These are phyloP conservation scores for Boeremia lycopersici DNA, from an alignment of 2,329 filamentous ascomycete genomes.

Conservation along the genomic window DNA sequence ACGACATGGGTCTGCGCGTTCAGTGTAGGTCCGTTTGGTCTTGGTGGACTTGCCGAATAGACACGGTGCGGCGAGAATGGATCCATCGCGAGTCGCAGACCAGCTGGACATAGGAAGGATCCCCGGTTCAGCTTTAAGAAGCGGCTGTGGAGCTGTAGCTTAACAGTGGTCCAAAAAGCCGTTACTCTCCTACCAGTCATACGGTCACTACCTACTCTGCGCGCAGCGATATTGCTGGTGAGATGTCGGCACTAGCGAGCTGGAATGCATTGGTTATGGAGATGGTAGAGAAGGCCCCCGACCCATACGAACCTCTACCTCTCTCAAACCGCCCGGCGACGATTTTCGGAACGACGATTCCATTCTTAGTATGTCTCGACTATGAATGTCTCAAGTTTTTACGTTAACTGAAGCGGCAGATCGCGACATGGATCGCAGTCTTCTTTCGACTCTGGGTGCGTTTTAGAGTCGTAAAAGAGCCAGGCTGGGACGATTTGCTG, in stretches of 20 bases:
- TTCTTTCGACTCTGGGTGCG: constrained; percentile 38
- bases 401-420: constrained; percentile 23
- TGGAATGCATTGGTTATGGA: constrained; percentile 26
- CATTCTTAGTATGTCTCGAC: constrained; percentile 32
- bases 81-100: not conserved
- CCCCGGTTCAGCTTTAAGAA: constrained; percentile 1
- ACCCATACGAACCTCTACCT: constrained; percentile 36
- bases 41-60: not conserved
- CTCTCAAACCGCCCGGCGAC: constrained; percentile 34
- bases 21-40: not conserved
- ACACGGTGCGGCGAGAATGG: not conserved
- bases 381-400: not conserved
- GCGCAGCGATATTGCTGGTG: constrained; percentile 5
- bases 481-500: constrained; percentile 46
- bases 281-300: constrained; percentile 31
- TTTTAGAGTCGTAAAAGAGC: constrained; percentile 34
- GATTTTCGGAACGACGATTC: constrained; percentile 32
- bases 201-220: constrained; percentile 6
- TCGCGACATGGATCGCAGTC: constrained; percentile 37
- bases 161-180: not conserved
- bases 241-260: constrained; percentile 16
- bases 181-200: constrained; percentile 3
- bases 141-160: not conserved
- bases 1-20: not conserved
- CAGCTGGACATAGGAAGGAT: not conserved